Base-by-base conservation (phyloP, 495 filamentous ascomycete species). In the Bombardia bombarda region DNA sequence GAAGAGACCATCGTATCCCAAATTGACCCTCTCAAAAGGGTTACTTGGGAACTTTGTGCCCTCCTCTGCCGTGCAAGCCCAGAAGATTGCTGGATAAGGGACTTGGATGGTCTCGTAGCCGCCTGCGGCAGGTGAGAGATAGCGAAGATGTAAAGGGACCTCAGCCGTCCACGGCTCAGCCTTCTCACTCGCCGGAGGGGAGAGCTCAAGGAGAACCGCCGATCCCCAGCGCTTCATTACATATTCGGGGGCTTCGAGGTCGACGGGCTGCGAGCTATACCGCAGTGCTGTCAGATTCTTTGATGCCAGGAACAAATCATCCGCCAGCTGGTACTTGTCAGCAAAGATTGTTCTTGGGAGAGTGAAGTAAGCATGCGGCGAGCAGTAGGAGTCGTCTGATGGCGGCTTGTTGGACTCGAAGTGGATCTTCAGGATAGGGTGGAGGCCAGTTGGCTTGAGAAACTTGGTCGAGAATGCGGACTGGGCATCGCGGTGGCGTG, bases 171-270 rank as follows among this genome's bases (percentile, higher is more conserved):
- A 93, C 4, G 72, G 43, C 35, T 39, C 28, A 23, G 53, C 52
- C 32, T 50, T 39, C 26, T 53, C 48, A 13, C 22, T 18, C 14
- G 21, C 2, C 12, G 79, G 80, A 12, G 70, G 72, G 0, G 78
- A 73, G 14, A 98, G 72, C 54, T 95, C 83, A 16, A 95, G 52
- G 12, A 97, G 74, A 42, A 90, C 68, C 9, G 74, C 78, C 10
- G 82, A 87, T 16, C 92, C 92, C 93, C 92, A 97, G 43, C 71
- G 56, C 19, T 71, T 57, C 32, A 86, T 69, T 9, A 78, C 78
- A 72, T 92, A 98, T 49, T 83, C 82, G 8, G 92, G 92, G 0
- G 87, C 87, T 63, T 98, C 92, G 36, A 98, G 87, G 50, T 97
- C 92, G 3, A 87, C 87, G 32, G 87, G 87, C 31, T 87, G 82